Evolutionary conservation across 2,329 filamentous ascomycete genomes (phyloP).

Genomic region (Cladosporium phlei): DNA sequence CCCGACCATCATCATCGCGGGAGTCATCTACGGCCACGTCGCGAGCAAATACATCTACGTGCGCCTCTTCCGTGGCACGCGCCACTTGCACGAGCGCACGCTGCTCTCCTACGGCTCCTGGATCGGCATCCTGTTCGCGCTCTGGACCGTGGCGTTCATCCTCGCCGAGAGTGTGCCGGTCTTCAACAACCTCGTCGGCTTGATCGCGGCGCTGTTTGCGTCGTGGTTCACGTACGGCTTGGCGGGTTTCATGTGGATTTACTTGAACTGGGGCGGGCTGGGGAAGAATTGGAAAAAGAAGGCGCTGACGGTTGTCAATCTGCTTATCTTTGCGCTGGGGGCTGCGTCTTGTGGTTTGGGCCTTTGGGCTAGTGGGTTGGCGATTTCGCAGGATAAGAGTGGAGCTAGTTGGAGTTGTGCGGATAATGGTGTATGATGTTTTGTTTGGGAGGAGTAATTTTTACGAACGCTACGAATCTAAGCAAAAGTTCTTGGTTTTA

Average conservation of each 20-base stretch:
- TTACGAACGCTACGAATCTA: too few species aligned
- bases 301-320: constrained; percentile 39
- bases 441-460: neutral
- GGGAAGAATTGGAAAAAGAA: constrained; percentile 41
- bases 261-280: constrained; percentile 42
- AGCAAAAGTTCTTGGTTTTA: too few species aligned
- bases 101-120: constrained; percentile 49
- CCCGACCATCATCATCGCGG: constrained; percentile 66
- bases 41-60: constrained; percentile 63
- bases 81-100: constrained; percentile 36
- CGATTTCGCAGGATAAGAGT: constrained; percentile 16
- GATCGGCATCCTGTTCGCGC: constrained; percentile 51
- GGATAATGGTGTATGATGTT: constrained; percentile 11
- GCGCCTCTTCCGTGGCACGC: constrained; percentile 58
- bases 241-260: constrained; percentile 28
- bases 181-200: constrained; percentile 61
- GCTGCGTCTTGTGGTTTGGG: constrained; percentile 27
- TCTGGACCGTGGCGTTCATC: constrained; percentile 62
- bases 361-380: constrained; percentile 23
- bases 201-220: constrained; percentile 58
- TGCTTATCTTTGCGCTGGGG: constrained; percentile 33
- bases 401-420: constrained; percentile 15
- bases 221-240: constrained; percentile 49
- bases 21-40: constrained; percentile 64
- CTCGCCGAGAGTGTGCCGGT: constrained; percentile 67